phyloP scores from a whole-genome alignment of 1,139 yeast genomes.

The Blastobotrys capitulatus region DNA sequence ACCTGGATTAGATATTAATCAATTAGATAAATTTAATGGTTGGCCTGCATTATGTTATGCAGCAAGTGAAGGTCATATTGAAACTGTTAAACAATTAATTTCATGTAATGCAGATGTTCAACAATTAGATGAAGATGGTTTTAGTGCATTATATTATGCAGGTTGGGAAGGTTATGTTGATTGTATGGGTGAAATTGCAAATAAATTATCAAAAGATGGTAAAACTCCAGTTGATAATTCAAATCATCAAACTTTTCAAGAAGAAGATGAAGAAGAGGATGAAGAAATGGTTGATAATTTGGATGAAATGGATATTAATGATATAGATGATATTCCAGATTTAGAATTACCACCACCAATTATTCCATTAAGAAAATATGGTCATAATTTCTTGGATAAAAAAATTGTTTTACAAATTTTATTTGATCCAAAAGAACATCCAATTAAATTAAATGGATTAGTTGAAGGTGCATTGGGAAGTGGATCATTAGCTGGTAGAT shows the following conservation, averaged over 20 bases:
- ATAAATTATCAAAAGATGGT: slow-evolving; percentile 1
- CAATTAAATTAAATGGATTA: slow-evolving; percentile 33
- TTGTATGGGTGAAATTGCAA: slow-evolving; percentile 62
- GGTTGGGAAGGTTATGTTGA: slow-evolving; percentile 89
- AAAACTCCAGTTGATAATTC: slow-evolving; percentile 11
- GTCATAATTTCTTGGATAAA: slow-evolving; percentile 90
- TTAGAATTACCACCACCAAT: slow-evolving; percentile 93
- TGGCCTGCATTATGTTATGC: slow-evolving; percentile 96
- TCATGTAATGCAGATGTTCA: slow-evolving; percentile 67
- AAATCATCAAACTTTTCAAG: background rate
- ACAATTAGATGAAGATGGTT: slow-evolving; percentile 76
- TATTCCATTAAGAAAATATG: slow-evolving; percentile 85
- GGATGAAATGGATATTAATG: slow-evolving; percentile 30
- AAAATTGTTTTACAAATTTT: slow-evolving; percentile 68
- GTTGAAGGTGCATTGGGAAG: slow-evolving; percentile 27
- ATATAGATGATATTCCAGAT: slow-evolving; percentile 77
- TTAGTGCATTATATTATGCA: slow-evolving; percentile 80
- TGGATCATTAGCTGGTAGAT: slow-evolving; percentile 41
- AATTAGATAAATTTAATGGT: slow-evolving; percentile 74
- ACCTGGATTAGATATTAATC: slow-evolving; percentile 68
- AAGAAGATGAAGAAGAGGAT: background rate
- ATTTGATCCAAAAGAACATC: slow-evolving; percentile 49
- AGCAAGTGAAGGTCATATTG: slow-evolving; percentile 75
- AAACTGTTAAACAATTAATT: slow-evolving; percentile 65
- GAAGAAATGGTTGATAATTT: slow-evolving; percentile 1